Percentiles rank a stretch among this genome's conserved stretches.
Conservation (phyloP, 2,329 filamentous ascomycete species). For the Neofusicoccum parvum region DNA sequence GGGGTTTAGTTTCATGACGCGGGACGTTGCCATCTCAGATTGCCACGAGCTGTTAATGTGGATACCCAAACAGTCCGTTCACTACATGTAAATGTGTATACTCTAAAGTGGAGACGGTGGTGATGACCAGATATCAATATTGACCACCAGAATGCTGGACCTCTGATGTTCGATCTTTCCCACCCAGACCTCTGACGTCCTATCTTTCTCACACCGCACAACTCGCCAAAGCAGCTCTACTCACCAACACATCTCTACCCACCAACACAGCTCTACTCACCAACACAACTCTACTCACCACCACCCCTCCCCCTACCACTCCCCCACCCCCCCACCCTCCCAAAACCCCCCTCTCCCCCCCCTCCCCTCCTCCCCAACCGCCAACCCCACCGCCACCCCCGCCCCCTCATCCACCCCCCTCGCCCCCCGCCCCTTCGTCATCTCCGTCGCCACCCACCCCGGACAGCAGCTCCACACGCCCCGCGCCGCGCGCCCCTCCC, state of each 20-base stretch:
- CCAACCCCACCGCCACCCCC: conserved; percentile 47
- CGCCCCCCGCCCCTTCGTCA: conserved; percentile 45
- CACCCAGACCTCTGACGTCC: no score
- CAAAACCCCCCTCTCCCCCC: conserved; percentile 41
- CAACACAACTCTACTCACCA: no score
- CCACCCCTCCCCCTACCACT: conserved; percentile 32
- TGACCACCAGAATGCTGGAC: no score
- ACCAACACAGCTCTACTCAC: no score
- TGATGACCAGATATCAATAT: no score
- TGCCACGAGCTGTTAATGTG: background rate
- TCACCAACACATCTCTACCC: no score
- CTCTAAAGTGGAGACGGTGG: background rate
- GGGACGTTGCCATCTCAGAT: background rate
- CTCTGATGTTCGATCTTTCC: no score
- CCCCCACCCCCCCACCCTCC: conserved; percentile 38
- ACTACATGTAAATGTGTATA: background rate
- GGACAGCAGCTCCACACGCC: conserved; percentile 47
- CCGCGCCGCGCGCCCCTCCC: conserved; percentile 45
- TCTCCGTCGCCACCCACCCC: conserved; percentile 51
- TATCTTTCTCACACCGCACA: no score
- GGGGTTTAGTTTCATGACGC: background rate
- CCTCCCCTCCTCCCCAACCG: conserved; percentile 45
- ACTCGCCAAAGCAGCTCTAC: no score
- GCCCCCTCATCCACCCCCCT: conserved; percentile 50
- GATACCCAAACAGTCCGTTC: background rate